Evolutionary conservation across 129 eudicot genomes (phyloP).

Genomic region (Erigeron canadensis): DNA sequence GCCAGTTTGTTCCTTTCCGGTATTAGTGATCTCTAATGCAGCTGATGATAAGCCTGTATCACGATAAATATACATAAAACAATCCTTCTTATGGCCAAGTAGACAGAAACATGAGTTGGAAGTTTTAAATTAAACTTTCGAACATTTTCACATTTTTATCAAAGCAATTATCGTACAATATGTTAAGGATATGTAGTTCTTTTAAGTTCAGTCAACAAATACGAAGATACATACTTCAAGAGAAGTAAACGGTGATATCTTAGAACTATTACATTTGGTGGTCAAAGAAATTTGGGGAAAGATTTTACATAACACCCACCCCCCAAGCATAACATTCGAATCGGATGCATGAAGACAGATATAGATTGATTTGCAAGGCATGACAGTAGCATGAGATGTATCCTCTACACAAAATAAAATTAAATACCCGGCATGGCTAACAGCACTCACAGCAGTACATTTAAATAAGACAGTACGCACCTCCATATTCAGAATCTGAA

Average conservation of each 20-base stretch:
- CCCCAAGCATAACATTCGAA: background rate
- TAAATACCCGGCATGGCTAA: background rate
- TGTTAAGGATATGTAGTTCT: background rate
- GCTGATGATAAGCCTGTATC: constrained; percentile 76
- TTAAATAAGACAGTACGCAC: constrained; percentile 27
- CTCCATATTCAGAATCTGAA: constrained; percentile 98
- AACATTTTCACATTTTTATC: background rate
- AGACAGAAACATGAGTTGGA: background rate
- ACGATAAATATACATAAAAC: background rate
- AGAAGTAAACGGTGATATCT: background rate
- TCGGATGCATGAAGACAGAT: background rate
- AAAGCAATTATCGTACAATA: background rate
- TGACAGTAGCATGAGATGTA: background rate
- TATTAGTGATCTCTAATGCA: constrained; percentile 72
- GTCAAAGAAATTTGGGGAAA: constrained; percentile 6
- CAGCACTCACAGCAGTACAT: background rate
- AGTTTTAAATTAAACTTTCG: background rate
- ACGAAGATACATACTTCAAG: background rate
- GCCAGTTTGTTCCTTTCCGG: constrained; percentile 56
- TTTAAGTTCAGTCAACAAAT: constrained; percentile 3
- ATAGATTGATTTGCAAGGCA: background rate
- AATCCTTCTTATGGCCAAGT: background rate
- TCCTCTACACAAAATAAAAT: background rate
- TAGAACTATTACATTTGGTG: background rate
- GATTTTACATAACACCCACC: background rate